Percentiles rank a stretch among this genome's conserved stretches.
These are phyloP conservation scores for Umbelopsis vinacea DNA, from an alignment of 192 early-diverging fungal species.

Conservation along the genomic window DNA sequence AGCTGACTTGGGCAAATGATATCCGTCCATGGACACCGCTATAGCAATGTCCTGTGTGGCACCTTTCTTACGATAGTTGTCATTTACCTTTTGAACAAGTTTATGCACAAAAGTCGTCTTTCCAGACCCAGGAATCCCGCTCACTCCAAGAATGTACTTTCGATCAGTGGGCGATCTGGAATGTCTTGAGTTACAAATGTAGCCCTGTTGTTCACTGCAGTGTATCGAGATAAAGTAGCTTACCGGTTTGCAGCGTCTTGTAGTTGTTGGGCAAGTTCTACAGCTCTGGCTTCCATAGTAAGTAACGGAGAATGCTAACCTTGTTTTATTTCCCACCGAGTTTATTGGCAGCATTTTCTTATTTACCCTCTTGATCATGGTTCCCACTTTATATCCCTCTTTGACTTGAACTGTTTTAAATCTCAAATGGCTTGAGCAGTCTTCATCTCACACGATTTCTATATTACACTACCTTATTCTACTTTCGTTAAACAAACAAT, in stretches of 20 bases:
- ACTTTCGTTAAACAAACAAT: too few species aligned
- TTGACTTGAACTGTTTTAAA: too few species aligned
- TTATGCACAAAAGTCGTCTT: slow-evolving; percentile 40
- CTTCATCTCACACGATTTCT: too few species aligned
- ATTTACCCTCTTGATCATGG: too few species aligned
- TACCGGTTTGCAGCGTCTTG: neutral
- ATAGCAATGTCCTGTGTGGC: slow-evolving; percentile 29
- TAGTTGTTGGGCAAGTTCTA: neutral
- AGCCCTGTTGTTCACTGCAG: neutral
- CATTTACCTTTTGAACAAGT: slow-evolving; percentile 29
- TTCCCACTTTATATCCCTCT: too few species aligned
- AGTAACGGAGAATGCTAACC: neutral
- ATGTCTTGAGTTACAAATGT: neutral
- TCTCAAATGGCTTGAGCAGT: too few species aligned
- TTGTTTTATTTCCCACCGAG: neutral
- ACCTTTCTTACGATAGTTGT: neutral
- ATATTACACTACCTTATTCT: too few species aligned
- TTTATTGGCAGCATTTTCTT: neutral
- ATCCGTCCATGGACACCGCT: slow-evolving; percentile 60
- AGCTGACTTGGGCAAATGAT: slow-evolving; percentile 46
- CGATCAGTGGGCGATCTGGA: neutral
- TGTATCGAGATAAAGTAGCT: neutral
- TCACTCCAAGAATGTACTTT: slow-evolving; percentile 20
- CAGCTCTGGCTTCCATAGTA: neutral
- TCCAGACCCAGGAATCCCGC: slow-evolving; percentile 47